phyloP scores from a whole-genome alignment of 768 basidiomycete genomes.

The Mycena rosella region DNA sequence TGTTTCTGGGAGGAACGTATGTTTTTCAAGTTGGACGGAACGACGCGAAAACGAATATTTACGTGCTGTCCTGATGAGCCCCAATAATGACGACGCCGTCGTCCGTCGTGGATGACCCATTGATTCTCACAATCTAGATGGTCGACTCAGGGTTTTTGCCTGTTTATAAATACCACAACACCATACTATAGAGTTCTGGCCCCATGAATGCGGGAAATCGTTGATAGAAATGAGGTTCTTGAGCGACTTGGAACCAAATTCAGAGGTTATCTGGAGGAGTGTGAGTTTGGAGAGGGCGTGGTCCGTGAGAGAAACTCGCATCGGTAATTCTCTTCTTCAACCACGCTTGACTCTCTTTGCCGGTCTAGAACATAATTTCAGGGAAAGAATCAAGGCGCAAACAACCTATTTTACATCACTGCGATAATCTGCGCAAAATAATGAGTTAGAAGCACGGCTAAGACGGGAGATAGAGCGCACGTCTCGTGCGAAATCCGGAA shows the following conservation, averaged over 20 bases:
- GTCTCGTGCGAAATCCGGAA: conserved; percentile 78
- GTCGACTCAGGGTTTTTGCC: conserved; percentile 29
- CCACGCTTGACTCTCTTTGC: conserved; percentile 84
- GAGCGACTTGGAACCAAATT: conserved; percentile 70
- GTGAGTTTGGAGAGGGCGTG: conserved; percentile 14
- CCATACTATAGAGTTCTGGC: conserved; percentile 83
- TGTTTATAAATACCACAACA: neutral
- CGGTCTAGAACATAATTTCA: conserved; percentile 63
- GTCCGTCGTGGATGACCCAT: conserved; percentile 74
- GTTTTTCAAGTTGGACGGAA: conserved; percentile 28
- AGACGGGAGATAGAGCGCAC: conserved; percentile 55
- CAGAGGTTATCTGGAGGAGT: conserved; percentile 67
- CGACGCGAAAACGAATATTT: conserved; percentile 24
- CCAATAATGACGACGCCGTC: conserved; percentile 76
- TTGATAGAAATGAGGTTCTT: conserved; percentile 69
- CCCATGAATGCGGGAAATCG: conserved; percentile 59
- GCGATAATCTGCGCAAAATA: conserved; percentile 67
- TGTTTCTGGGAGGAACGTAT: conserved; percentile 65
- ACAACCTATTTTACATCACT: conserved; percentile 71
- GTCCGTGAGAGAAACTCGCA: conserved; percentile 51
- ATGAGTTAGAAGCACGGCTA: conserved; percentile 22
- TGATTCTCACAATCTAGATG: conserved; percentile 78
- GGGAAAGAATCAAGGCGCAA: conserved; percentile 4
- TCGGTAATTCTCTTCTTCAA: conserved; percentile 74
- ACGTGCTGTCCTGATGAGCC: conserved; percentile 85